phyloP scores from a whole-genome alignment of 108 stramenopile genomes.

The Skeletonema grethae region DNA sequence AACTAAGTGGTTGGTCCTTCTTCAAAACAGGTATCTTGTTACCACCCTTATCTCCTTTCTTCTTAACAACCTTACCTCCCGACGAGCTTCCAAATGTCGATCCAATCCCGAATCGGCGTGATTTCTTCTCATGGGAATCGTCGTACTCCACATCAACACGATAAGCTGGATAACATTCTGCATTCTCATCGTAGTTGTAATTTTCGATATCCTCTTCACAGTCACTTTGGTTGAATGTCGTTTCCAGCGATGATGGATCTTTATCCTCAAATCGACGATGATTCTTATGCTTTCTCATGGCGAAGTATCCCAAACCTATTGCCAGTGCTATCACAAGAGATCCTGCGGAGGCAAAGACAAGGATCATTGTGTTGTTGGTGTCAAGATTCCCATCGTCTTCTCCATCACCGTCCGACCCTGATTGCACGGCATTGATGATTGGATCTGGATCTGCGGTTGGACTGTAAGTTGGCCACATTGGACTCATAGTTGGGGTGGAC shows the following conservation, averaged over 20 bases:
- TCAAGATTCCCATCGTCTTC: not conserved
- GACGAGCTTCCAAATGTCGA: not conserved
- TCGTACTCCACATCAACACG: not conserved
- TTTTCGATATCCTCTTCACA: not conserved
- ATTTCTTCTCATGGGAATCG: not conserved
- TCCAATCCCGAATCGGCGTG: not conserved
- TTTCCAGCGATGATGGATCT: not conserved
- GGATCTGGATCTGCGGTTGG: not conserved
- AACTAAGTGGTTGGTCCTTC: not conserved
- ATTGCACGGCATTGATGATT: not conserved
- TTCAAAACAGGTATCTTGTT: not conserved
- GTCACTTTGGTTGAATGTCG: conserved; percentile 5
- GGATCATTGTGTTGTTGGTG: not conserved
- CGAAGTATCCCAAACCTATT: not conserved
- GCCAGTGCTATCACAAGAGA: not conserved
- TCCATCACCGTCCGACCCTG: not conserved
- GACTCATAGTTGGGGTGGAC: not conserved
- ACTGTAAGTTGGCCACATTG: not conserved
- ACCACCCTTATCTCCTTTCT: not conserved
- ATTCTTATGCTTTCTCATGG: not conserved
- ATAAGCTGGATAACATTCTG: not conserved
- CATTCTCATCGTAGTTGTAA: not conserved
- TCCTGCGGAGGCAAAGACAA: not conserved
- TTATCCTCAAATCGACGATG: not conserved
- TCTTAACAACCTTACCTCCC: not conserved